phyloP scores from a whole-genome alignment of 148 eudicot genomes.

The Linanthus parryae region DNA sequence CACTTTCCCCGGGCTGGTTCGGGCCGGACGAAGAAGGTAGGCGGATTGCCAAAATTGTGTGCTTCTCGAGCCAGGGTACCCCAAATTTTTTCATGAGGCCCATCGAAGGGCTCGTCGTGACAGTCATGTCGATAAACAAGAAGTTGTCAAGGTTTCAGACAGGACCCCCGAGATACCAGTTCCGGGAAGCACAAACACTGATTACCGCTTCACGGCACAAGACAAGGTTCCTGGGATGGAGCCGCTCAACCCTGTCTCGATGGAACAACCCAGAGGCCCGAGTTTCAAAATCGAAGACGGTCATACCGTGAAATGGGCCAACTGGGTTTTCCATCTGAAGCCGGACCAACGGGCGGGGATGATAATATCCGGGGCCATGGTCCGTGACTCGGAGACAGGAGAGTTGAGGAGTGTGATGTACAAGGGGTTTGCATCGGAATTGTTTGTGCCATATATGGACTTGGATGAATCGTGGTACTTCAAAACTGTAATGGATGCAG shows the following conservation, averaged over 20 bases:
- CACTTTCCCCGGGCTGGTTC: slow-evolving; percentile 25
- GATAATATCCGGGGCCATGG: slow-evolving; percentile 28
- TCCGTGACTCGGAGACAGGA: slow-evolving; percentile 28
- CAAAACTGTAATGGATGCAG: slow-evolving; percentile 32
- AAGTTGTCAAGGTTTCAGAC: slow-evolving; percentile 17
- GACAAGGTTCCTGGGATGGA: slow-evolving; percentile 12
- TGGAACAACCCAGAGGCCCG: slow-evolving; percentile 28
- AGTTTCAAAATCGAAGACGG: slow-evolving; percentile 20
- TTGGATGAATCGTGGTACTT: slow-evolving; percentile 32
- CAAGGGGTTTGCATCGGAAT: no score
- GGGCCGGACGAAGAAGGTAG: slow-evolving; percentile 26
- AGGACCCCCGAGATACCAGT: slow-evolving; percentile 19
- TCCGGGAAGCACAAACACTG: slow-evolving; percentile 19
- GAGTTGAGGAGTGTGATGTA: slow-evolving; percentile 29
- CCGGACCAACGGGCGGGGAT: slow-evolving; percentile 34
- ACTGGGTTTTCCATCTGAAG: slow-evolving; percentile 33
- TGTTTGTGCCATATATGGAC: slow-evolving; percentile 38
- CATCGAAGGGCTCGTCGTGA: slow-evolving; percentile 26
- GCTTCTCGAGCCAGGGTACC: slow-evolving; percentile 23
- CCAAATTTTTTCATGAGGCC: slow-evolving; percentile 39
- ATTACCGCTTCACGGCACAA: slow-evolving; percentile 14
- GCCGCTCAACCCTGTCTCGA: no score
- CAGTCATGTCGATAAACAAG: slow-evolving; percentile 16
- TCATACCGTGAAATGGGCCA: slow-evolving; percentile 33
- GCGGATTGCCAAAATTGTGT: slow-evolving; percentile 20